Percentiles rank a stretch among this genome's conserved stretches.
Evolutionary conservation across 257 asterid genomes (phyloP).

Genomic region (Jasminum sambac): DNA sequence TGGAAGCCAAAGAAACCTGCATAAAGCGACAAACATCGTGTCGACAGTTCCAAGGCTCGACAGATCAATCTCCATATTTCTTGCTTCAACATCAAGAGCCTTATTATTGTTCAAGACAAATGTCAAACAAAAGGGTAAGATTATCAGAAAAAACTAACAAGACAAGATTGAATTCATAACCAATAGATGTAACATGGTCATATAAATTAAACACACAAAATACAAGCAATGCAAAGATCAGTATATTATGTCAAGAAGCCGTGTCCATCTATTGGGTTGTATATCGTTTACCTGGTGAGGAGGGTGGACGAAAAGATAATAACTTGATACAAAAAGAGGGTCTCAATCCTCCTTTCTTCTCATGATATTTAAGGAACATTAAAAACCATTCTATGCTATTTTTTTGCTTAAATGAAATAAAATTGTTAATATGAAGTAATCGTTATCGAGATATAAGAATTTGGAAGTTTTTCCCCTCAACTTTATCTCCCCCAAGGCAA

Average conservation of each 20-base stretch:
- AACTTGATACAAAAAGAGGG: neutral
- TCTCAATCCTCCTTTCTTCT: neutral
- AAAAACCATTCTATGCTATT: neutral
- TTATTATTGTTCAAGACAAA: conserved; percentile 31
- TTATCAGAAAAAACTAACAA: conserved; percentile 2
- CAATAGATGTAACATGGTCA: neutral
- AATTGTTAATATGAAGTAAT: neutral
- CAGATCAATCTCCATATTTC: conserved; percentile 98
- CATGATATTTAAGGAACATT: neutral
- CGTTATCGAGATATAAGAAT: neutral
- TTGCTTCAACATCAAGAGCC: conserved; percentile 37
- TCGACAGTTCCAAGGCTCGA: conserved; percentile 99
- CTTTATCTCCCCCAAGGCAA: neutral
- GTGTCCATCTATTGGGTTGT: neutral
- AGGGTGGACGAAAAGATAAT: neutral
- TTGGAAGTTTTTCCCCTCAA: neutral
- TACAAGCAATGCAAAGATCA: neutral
- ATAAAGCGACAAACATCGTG: conserved; percentile 96
- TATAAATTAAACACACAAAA: too few species aligned
- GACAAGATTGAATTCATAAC: conserved; percentile 7
- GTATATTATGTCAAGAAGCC: neutral
- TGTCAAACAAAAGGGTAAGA: conserved; percentile 13
- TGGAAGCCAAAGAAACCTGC: conserved; percentile 54
- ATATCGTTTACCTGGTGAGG: too few species aligned
- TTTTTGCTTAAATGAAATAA: neutral